Conservation (phyloP, 768 basidiomycete genomes). For the Mycena albidolilacea region DNA sequence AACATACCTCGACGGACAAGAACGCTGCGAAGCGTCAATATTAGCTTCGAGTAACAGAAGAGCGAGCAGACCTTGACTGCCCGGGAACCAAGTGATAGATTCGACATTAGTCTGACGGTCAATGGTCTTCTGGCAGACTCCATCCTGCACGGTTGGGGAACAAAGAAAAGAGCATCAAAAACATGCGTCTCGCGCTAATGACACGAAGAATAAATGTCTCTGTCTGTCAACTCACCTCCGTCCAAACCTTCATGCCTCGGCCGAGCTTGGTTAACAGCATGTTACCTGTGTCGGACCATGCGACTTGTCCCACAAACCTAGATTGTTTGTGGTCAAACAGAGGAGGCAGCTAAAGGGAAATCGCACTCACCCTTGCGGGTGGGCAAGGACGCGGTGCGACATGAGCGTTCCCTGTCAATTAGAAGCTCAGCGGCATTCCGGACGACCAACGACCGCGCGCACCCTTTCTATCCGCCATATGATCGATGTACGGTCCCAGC, state of each 20-base stretch:
- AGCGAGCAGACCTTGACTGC: conserved; percentile 63
- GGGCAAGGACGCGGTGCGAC: conserved; percentile 75
- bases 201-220: conserved; percentile 12
- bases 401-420: conserved; percentile 66
- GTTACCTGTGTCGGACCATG: conserved; percentile 80
- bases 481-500: conserved; percentile 81
- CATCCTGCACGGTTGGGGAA: conserved; percentile 60
- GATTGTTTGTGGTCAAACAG: not conserved
- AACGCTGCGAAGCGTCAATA: conserved; percentile 61
- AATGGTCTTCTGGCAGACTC: conserved; percentile 78
- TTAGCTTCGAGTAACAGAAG: not conserved
- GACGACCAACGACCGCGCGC: conserved; percentile 38
- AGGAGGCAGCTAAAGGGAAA: not conserved
- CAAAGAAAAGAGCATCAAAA: conserved; percentile 25
- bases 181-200: conserved; percentile 2
- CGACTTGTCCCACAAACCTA: conserved; percentile 80
- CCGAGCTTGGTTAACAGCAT: conserved; percentile 75
- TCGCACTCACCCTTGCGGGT: conserved; percentile 62
- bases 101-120: conserved; percentile 70
- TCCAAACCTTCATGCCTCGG: conserved; percentile 81
- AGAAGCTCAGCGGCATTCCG: not conserved
- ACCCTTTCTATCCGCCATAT: conserved; percentile 77
- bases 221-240: conserved; percentile 61
- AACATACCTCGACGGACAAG: conserved; percentile 76
- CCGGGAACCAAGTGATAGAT: conserved; percentile 78